These are phyloP conservation scores for Serendipita indica DNA, from an alignment of 768 basidiomycete genomes.

Conservation along the genomic window DNA sequence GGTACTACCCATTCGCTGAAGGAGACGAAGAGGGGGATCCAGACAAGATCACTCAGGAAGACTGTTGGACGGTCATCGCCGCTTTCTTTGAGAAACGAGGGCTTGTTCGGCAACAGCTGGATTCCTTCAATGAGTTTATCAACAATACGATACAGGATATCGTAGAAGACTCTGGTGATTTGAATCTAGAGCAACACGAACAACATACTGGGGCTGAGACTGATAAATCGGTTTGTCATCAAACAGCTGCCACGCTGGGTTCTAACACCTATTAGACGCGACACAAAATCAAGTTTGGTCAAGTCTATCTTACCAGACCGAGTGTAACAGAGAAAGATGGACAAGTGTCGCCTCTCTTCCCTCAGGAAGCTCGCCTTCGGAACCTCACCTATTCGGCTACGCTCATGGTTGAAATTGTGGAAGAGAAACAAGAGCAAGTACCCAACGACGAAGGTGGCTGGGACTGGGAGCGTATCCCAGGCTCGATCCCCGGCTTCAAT, in stretches of 20 bases:
- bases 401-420: slow-evolving; percentile 83
- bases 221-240: slow-evolving; percentile 24
- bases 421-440: slow-evolving; percentile 48
- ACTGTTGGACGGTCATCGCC: slow-evolving; percentile 91
- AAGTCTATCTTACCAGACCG: slow-evolving; percentile 91
- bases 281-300: slow-evolving; percentile 93
- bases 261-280: slow-evolving; percentile 40
- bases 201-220: slow-evolving; percentile 80
- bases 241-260: background rate
- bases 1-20: slow-evolving; percentile 21
- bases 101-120: slow-evolving; percentile 92
- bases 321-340: slow-evolving; percentile 94
- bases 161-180: slow-evolving; percentile 89
- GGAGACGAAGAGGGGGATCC: slow-evolving; percentile 34
- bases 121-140: slow-evolving; percentile 97
- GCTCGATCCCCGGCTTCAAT: slow-evolving; percentile 63
- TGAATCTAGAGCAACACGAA: slow-evolving; percentile 90
- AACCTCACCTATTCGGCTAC: slow-evolving; percentile 96
- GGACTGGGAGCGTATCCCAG: slow-evolving; percentile 51
- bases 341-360: slow-evolving; percentile 83
- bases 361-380: slow-evolving; percentile 87
- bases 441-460: slow-evolving; percentile 66
- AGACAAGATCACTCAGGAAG: slow-evolving; percentile 79
- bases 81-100: slow-evolving; percentile 96
- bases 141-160: slow-evolving; percentile 99